Evolutionary conservation across 2,329 filamentous ascomycete species (phyloP).

Genomic region (Ophiosphaerella korrae): DNA sequence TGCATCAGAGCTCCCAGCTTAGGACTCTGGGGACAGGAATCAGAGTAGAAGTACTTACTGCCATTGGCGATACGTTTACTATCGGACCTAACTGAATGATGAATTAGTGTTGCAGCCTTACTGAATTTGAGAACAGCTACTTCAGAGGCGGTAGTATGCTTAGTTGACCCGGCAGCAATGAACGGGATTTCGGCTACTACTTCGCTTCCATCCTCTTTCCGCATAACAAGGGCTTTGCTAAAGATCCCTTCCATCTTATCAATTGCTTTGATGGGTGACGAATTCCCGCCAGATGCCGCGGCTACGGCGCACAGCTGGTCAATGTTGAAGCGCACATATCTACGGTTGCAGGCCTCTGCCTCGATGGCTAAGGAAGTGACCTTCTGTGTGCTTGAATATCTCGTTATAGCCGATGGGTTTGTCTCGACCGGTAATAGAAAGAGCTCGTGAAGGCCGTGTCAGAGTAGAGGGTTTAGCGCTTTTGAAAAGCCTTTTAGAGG

Average conservation of each 20-base stretch:
- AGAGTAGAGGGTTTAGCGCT: too few relatives aligned
- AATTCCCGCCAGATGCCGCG: slow-evolving; percentile 15
- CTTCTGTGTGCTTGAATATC: slow-evolving; percentile 34
- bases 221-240: slow-evolving; percentile 39
- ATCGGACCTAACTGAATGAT: not conserved
- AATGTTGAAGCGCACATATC: slow-evolving; percentile 37
- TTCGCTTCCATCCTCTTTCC: slow-evolving; percentile 20
- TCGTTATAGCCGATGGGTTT: slow-evolving; percentile 20
- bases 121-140: slow-evolving; percentile 42
- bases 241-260: slow-evolving; percentile 44
- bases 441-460: not conserved
- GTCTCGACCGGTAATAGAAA: slow-evolving; percentile 5
- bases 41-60: slow-evolving; percentile 19
- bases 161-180: slow-evolving; percentile 34
- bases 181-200: slow-evolving; percentile 29
- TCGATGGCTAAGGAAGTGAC: slow-evolving; percentile 37
- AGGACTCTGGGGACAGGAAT: slow-evolving; percentile 35
- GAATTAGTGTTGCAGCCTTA: slow-evolving; percentile 12
- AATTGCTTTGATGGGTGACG: slow-evolving; percentile 31
- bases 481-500: too few relatives aligned
- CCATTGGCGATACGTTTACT: slow-evolving; percentile 1
- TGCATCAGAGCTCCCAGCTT: slow-evolving; percentile 28
- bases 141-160: slow-evolving; percentile 43
- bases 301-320: slow-evolving; percentile 35
- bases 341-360: slow-evolving; percentile 21